Base-by-base conservation (phyloP, 768 basidiomycete genomes). In the Psilocybe tampanensis region DNA sequence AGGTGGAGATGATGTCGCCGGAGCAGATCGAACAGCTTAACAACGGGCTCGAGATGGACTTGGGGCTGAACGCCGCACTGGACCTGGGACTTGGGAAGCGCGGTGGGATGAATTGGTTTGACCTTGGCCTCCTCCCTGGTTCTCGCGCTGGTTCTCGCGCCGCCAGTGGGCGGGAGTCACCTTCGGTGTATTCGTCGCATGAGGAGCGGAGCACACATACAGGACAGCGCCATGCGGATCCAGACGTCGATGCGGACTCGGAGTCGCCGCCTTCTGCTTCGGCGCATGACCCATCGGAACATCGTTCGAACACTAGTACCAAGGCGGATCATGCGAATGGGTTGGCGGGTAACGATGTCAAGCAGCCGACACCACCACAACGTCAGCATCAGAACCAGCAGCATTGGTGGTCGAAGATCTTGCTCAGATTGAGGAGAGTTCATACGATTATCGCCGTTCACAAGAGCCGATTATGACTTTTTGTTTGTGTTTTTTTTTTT, bases 51-150 rank as follows among this genome's bases (percentile, higher is more conserved):
- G 74, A 73, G 17, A 72, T 74, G 8, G 74, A 79, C 55, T 51
- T 76, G 2, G 75, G 73, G 6, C 61, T 78, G 22, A 69, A 73
- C 49, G 70, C 73, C 22, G 72, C 75, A 17, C 68, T 78, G 42
- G 76, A 79, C 42, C 64, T 77, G 13, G 76, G 73, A 3, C 70
- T 80, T 1, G 74, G 73, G 0, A 69, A 70, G 49, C 64, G 73
- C 57, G 49, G 61, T 1, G 70, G 70, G 1, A 77, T 75, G 72
- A 77, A 76, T 56, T 73, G 72, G 68, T 75, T 76, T 58, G 69
- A 73, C 41, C 64, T 74, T 23, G 76, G 74, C 5, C 62, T 77
- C 32, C 67, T 74, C 8, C 76, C 75, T 44, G 62, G 58, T 1
- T 69, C 72, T 8, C 60, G 59, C 2, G 68, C 71, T 44, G 62